Base-by-base conservation (phyloP, 139 green algal genomes). In the Coccomyxa sp. region DNA sequence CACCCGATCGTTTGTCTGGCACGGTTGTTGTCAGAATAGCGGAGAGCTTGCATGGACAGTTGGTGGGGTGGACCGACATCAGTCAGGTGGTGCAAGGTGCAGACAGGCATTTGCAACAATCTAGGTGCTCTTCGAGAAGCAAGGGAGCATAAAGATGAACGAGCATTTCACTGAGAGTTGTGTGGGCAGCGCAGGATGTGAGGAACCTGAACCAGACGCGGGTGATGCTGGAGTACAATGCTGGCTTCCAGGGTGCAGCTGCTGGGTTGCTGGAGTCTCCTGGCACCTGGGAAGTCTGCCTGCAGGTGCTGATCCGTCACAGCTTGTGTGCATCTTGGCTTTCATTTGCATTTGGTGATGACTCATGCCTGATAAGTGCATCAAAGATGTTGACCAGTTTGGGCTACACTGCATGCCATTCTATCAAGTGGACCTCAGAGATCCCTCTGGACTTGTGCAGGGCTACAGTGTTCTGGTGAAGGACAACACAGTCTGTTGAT, bases 161-260 rank as follows among this genome's bases (percentile, higher is more conserved):
- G 38, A 51, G 38, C 38, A 51, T 3, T 11, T 51, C 38, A 51
- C 38, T 51, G 38, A 51, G 38, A 51, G 38, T 51, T 51, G 38
- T 51, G 38, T 11, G 38, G 38, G 38, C 38, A 51, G 38, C 87
- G 81, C 60, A 84, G 63, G 88, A 92, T 78, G 81, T 83, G 32
- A 83, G 87, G 30, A 81, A 67, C 30, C 68, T 80, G 16, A 88
- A 91, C 77, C 68, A 79, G 81, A 87, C 77, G 27, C 77, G 82
- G 27, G 83, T 90, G 21, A 81, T 80, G 32, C 81, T 91, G 21
- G 89, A 93, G 59, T 90, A 89, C 82, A 92, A 93, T 58, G 90
- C 90, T 51, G 89, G 89, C 17, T 90, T 89, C 76, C 67, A 38
- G 13, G 76, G 63, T 21, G 63, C 63, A 9, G 21, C 21, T 21